Percentiles rank a stretch among this genome's conserved stretches.
phyloP scores from a whole-genome alignment of 2,329 filamentous ascomycete genomes.

The Monilinia polystroma region DNA sequence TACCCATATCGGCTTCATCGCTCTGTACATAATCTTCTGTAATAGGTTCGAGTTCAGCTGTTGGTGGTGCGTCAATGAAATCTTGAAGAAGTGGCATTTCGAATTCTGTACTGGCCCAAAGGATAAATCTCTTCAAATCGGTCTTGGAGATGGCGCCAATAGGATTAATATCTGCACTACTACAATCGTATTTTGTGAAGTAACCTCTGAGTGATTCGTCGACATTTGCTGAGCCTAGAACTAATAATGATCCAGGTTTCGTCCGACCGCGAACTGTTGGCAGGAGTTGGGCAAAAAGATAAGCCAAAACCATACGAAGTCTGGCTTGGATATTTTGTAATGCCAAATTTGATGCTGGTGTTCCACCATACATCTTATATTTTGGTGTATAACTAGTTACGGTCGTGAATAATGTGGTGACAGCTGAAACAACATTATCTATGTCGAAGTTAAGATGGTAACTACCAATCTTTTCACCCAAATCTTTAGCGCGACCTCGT shows the following conservation, averaged over 20 bases:
- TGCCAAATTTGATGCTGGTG: conserved; percentile 49
- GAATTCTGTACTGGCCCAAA: conserved; percentile 60
- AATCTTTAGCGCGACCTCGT: conserved; percentile 60
- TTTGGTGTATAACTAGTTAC: conserved; percentile 60
- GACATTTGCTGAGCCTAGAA: conserved; percentile 68
- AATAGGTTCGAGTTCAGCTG: conserved; percentile 65
- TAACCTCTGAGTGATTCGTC: conserved; percentile 55
- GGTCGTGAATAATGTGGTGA: conserved; percentile 50
- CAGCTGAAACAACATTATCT: conserved; percentile 27
- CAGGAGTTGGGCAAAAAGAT: conserved; percentile 56
- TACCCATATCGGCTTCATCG: conserved; percentile 50
- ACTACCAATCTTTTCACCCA: conserved; percentile 62
- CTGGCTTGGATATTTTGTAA: conserved; percentile 65
- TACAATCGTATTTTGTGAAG: conserved; percentile 58
- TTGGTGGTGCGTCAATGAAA: conserved; percentile 64
- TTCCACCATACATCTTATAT: conserved; percentile 60
- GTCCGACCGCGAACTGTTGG: conserved; percentile 58
- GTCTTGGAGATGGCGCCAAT: conserved; percentile 62
- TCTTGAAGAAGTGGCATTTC: conserved; percentile 62
- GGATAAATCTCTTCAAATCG: conserved; percentile 70
- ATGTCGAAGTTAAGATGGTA: conserved; percentile 69
- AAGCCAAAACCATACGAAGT: conserved; percentile 63
- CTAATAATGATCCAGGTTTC: conserved; percentile 56
- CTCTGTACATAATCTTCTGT: conserved; percentile 52
- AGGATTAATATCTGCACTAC: conserved; percentile 52